A percentile compares a stretch with the other conserved stretches of the same genome.
Evolutionary conservation across 345 rosid species (phyloP).

Genomic region (Eucalyptus regnans): DNA sequence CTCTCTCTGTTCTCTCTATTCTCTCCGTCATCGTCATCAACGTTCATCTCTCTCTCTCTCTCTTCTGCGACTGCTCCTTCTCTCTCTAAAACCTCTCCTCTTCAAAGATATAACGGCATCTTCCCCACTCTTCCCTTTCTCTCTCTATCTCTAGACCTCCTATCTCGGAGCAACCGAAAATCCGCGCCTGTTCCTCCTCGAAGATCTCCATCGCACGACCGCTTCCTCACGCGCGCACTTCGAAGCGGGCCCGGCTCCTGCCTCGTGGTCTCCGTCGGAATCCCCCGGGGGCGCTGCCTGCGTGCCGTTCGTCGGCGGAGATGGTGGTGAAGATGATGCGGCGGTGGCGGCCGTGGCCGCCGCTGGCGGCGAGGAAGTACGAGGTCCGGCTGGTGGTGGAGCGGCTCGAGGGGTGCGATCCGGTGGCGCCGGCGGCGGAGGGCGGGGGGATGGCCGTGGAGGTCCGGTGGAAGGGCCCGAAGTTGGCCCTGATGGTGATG

Average conservation of each 20-base stretch:
- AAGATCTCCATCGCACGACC: neutral
- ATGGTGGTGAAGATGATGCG: conserved; percentile 99
- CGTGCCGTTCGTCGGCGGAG: neutral
- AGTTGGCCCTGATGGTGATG: conserved; percentile 56
- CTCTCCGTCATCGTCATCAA: neutral
- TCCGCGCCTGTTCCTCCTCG: neutral
- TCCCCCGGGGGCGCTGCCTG: neutral
- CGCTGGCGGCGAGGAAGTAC: conserved; percentile 49
- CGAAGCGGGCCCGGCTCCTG: neutral
- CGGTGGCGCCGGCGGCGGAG: conserved; percentile 18
- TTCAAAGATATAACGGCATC: neutral
- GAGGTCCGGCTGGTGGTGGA: conserved; percentile 55
- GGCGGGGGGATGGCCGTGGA: conserved; percentile 50
- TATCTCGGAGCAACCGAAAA: neutral
- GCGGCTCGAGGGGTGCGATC: conserved; percentile 85
- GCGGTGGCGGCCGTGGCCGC: conserved; percentile 95
- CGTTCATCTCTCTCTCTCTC: neutral
- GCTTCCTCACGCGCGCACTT: neutral
- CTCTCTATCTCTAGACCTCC: neutral
- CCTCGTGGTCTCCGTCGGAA: neutral
- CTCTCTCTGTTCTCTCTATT: neutral
- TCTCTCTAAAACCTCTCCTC: neutral
- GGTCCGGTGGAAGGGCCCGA: conserved; percentile 98
- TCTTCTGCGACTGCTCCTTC: neutral
- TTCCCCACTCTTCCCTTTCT: neutral